Evolutionary conservation across 257 asterid species (phyloP).

Genomic region (Scutellaria barbata): DNA sequence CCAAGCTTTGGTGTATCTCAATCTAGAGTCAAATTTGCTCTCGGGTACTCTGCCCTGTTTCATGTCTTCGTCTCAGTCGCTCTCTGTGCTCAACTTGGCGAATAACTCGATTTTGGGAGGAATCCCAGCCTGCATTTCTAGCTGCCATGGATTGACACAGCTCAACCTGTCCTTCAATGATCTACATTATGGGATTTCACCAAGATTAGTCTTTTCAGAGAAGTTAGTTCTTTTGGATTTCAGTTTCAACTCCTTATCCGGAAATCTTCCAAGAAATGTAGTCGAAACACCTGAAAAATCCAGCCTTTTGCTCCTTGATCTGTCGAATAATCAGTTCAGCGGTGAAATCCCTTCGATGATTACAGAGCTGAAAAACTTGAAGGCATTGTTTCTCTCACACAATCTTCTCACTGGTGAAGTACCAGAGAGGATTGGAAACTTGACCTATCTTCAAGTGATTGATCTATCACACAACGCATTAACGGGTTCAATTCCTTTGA

Average conservation of each 20-base stretch:
- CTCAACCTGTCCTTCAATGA: slow-evolving; percentile 78
- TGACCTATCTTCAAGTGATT: slow-evolving; percentile 88
- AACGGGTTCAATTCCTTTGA: slow-evolving; percentile 78
- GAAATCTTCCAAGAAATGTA: slow-evolving; percentile 64
- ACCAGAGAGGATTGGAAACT: slow-evolving; percentile 84
- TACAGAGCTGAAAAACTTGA: slow-evolving; percentile 81
- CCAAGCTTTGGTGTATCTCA: slow-evolving; percentile 60
- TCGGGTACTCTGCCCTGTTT: slow-evolving; percentile 88
- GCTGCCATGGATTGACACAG: slow-evolving; percentile 53
- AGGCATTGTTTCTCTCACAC: slow-evolving; percentile 79
- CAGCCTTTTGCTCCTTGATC: slow-evolving; percentile 69
- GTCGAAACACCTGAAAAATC: slow-evolving; percentile 65
- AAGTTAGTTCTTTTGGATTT: slow-evolving; percentile 65
- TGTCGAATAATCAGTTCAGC: slow-evolving; percentile 69
- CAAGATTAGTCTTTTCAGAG: slow-evolving; percentile 74
- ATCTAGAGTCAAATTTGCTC: slow-evolving; percentile 62
- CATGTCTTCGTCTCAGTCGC: slow-evolving; percentile 54
- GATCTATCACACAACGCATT: slow-evolving; percentile 79
- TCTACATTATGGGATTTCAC: slow-evolving; percentile 77
- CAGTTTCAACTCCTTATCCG: slow-evolving; percentile 79
- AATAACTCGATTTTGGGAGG: slow-evolving; percentile 83
- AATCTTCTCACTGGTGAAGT: slow-evolving; percentile 76
- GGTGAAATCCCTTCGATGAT: slow-evolving; percentile 70
- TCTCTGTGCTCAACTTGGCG: slow-evolving; percentile 69
- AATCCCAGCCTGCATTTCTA: slow-evolving; percentile 78